Evolutionary conservation across 306 rosid species (phyloP), one percentile per base, ranked within the genome.

Genomic region (Acacia crassicarpa): DNA sequence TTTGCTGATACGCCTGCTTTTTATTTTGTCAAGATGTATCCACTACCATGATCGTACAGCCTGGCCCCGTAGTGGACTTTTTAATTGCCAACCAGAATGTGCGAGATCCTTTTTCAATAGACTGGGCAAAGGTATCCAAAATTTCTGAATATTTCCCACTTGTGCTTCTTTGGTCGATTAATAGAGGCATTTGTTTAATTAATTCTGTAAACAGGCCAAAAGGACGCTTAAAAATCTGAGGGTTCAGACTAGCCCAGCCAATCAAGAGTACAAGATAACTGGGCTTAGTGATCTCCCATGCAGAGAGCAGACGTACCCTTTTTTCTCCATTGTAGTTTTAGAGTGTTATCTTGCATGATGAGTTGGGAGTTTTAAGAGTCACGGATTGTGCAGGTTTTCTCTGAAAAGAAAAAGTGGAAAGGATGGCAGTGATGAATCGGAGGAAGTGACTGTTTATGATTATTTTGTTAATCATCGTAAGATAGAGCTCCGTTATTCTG

Each of bases 41-140:
- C 0, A 96, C 99, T 8, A 96, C 99, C 3, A 96, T 93, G 97
- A 88, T 93, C 7, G 86, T 96, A 41, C 87, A 83, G 25, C 98
- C 98, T 45, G 99, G 98, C 0, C 98, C 99, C 2, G 94, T 96
- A 58, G 97, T 96, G n/a, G 98, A 93, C 77, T 96, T 96, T 48
- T 62, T 96, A 23, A 91, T 96, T 59, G 78, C 88, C 23, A 93
- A 93, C 83, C 99, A 96, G 67, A 89, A 86, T 84, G 99, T 82
- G 23, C 85, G 87, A 53, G 94, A 93, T 84, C 97, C 98, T 0
- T 90, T 19, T 82, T 48, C 74, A 13, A 86, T 96, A 15, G 97
- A 96, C 80, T 96, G 99, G 99, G 83, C 79, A 0, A 96, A 96
- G 97, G 99, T 96, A 83, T 81, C 58, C 33, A 68, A 46, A 38